phyloP scores from a whole-genome alignment of 805 yeast genomes.

The Limtongia smithiae region DNA sequence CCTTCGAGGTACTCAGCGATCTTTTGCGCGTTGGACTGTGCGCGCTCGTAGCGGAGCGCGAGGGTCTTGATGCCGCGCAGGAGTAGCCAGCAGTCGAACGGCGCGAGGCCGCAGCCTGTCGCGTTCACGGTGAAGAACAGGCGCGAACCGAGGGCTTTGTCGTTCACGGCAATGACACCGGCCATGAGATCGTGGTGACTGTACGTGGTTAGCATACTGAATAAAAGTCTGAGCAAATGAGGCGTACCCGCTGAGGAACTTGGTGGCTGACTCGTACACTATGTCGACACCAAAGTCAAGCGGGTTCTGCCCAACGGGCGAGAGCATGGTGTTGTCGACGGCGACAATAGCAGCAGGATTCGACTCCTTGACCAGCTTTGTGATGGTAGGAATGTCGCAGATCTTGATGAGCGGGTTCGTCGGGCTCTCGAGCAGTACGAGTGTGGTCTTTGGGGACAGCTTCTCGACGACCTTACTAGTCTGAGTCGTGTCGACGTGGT shows the following conservation, averaged over 20 bases:
- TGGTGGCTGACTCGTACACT: conserved; percentile 91
- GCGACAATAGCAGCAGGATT: conserved; percentile 71
- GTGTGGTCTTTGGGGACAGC: conserved; percentile 56
- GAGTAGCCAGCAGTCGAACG: conserved; percentile 88
- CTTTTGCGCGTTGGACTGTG: conserved; percentile 72
- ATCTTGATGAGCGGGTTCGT: conserved; percentile 91
- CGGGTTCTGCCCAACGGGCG: conserved; percentile 82
- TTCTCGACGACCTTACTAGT: conserved; percentile 56
- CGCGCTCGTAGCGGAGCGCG: conserved; percentile 80
- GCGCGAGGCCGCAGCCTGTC: conserved; percentile 86
- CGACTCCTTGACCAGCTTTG: conserved; percentile 60
- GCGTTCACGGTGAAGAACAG: conserved; percentile 78
- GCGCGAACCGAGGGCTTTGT: conserved; percentile 59
- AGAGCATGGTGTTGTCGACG: conserved; percentile 96
- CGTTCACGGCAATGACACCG: conserved; percentile 75
- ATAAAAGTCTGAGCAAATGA: neutral
- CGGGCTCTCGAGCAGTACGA: conserved; percentile 86
- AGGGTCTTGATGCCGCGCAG: conserved; percentile 85
- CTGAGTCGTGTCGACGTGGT: conserved; percentile 79
- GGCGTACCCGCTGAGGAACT: conserved; percentile 49
- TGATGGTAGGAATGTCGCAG: conserved; percentile 68
- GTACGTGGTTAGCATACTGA: conserved; percentile 48
- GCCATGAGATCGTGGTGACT: conserved; percentile 94
- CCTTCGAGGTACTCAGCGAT: conserved; percentile 70
- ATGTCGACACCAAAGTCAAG: conserved; percentile 83